Evolutionary conservation across 768 basidiomycete genomes (phyloP).

Genomic region (Hydnomerulius pinastri): DNA sequence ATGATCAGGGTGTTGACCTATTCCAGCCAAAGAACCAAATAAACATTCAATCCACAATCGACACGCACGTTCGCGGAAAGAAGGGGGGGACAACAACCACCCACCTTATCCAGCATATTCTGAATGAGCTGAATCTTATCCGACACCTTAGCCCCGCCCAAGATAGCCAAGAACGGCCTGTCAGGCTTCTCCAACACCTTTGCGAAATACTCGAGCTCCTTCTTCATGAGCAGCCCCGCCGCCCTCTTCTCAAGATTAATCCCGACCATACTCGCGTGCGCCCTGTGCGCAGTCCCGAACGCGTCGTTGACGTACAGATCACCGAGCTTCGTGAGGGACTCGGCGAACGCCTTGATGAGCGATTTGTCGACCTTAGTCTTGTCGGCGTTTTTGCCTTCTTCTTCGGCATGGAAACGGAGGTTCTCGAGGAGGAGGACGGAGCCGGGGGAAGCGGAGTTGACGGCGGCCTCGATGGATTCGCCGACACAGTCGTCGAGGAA

Average conservation of each 20-base stretch:
- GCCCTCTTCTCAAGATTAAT: slow-evolving; percentile 90
- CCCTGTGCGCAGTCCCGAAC: slow-evolving; percentile 97
- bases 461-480: slow-evolving; percentile 78
- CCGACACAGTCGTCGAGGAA: slow-evolving; percentile 90
- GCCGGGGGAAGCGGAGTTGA: slow-evolving; percentile 58
- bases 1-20: slow-evolving; percentile 96
- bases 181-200: slow-evolving; percentile 96
- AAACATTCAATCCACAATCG: neutral
- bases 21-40: neutral
- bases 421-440: slow-evolving; percentile 93
- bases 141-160: slow-evolving; percentile 98
- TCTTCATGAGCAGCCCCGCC: slow-evolving; percentile 96
- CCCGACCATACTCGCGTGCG: slow-evolving; percentile 98
- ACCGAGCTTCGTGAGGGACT: slow-evolving; percentile 86
- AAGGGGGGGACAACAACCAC: no score
- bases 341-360: slow-evolving; percentile 80
- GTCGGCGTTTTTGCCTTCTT: slow-evolving; percentile 96
- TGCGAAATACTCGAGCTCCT: slow-evolving; percentile 98
- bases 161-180: slow-evolving; percentile 95
- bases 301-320: slow-evolving; percentile 99
- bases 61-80: slow-evolving; percentile 37
- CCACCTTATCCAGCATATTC: slow-evolving; percentile 99
- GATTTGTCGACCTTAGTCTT: slow-evolving; percentile 93
- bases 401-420: slow-evolving; percentile 96
- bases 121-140: slow-evolving; percentile 99